Percentiles rank a stretch among this genome's conserved stretches.
Conservation (phyloP, 2,329 filamentous ascomycete species). For the Lasiodiplodia citricola region DNA sequence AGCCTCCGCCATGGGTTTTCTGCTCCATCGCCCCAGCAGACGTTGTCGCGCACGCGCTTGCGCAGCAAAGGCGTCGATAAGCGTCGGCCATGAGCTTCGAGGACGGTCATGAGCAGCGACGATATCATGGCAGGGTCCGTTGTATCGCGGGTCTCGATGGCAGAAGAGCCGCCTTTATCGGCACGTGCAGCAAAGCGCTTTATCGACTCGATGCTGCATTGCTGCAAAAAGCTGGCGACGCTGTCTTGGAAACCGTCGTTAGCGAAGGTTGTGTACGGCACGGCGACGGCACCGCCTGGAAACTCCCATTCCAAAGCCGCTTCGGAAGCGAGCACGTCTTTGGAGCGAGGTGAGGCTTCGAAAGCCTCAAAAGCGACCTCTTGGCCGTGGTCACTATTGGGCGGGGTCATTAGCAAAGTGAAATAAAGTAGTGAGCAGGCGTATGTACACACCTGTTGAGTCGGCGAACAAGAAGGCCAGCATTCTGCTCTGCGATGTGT, state of each 20-base stretch:
- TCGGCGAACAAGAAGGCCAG: constrained; percentile 51
- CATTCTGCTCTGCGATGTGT: constrained; percentile 56
- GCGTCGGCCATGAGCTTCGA: constrained; percentile 59
- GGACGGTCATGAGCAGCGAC: constrained; percentile 64
- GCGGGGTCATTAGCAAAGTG: constrained; percentile 10
- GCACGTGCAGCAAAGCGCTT: constrained; percentile 59
- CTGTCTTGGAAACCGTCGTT: constrained; percentile 53
- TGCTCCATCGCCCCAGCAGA: constrained; percentile 54
- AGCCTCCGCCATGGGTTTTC: constrained; percentile 66
- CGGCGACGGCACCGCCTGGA: constrained; percentile 58
- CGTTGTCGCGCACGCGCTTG: constrained; percentile 69
- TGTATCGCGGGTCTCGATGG: constrained; percentile 64
- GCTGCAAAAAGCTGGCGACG: constrained; percentile 61
- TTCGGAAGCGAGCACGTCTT: constrained; percentile 58
- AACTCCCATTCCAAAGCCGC: constrained; percentile 65
- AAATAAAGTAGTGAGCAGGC: constrained; percentile 27
- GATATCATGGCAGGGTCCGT: constrained; percentile 63
- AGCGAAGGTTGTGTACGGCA: constrained; percentile 49
- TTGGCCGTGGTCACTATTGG: neutral
- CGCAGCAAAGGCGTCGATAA: constrained; percentile 47
- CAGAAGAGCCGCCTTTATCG: constrained; percentile 56
- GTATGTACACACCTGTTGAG: constrained; percentile 37
- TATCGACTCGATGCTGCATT: constrained; percentile 60
- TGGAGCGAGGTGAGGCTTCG: constrained; percentile 61
- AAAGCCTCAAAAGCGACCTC: constrained; percentile 63